Evolutionary conservation across 352 stramenopile genomes (phyloP).

Genomic region (Globisporangium sylvaticum): DNA sequence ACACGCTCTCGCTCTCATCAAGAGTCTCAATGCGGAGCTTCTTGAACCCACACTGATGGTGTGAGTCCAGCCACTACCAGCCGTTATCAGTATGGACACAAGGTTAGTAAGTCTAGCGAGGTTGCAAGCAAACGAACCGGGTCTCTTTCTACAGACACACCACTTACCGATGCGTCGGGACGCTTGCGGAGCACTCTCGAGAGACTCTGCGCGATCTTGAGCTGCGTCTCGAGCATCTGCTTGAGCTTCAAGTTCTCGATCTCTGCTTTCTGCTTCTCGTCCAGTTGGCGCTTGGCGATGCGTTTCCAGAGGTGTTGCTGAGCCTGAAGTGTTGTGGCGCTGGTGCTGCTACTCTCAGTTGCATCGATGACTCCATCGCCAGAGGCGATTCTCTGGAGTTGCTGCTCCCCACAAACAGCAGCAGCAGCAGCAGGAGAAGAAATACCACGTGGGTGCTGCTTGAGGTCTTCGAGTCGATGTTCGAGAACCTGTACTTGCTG

Average conservation of each 20-base stretch:
- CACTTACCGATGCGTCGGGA: background rate
- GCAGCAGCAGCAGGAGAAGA: too few relatives aligned
- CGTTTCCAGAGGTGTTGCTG: slow-evolving; percentile 20
- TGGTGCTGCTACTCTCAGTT: too few relatives aligned
- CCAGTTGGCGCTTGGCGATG: slow-evolving; percentile 23
- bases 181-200: slow-evolving; percentile 42
- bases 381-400: too few relatives aligned
- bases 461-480: background rate
- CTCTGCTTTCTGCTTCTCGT: slow-evolving; percentile 8
- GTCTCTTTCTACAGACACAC: background rate
- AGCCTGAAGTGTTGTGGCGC: too few relatives aligned
- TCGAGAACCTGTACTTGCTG: slow-evolving; percentile 23
- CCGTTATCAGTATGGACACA: too few relatives aligned
- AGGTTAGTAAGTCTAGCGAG: too few relatives aligned
- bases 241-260: slow-evolving; percentile 22
- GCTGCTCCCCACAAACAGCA: too few relatives aligned
- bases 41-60: background rate
- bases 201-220: slow-evolving; percentile 44
- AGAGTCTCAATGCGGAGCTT: background rate
- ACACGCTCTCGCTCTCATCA: background rate
- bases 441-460: too few relatives aligned
- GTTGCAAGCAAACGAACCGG: too few relatives aligned
- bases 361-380: too few relatives aligned
- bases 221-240: slow-evolving; percentile 29
- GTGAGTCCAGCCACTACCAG: background rate